Conservation (phyloP, 495 filamentous ascomycete genomes). For the Penicillium roqueforti region DNA sequence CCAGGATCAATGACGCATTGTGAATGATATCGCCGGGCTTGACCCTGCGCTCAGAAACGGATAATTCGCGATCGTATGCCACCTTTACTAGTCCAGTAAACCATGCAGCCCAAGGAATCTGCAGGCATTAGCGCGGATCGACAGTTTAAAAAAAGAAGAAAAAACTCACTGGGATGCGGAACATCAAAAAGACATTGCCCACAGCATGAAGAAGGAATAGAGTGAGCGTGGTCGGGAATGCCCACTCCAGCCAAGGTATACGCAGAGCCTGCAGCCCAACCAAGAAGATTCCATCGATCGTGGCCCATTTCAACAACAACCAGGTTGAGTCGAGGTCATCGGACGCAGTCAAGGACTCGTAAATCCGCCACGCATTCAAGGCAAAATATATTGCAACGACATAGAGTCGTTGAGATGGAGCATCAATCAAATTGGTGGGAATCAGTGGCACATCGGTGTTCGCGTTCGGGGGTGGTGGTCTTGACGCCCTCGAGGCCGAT, state of each 20-base stretch:
- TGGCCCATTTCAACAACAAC: slow-evolving; percentile 89
- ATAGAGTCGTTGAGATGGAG: slow-evolving; percentile 83
- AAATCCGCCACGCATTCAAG: slow-evolving; percentile 74
- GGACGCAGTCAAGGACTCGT: slow-evolving; percentile 74
- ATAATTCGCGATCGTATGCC: slow-evolving; percentile 83
- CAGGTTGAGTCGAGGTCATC: slow-evolving; percentile 76
- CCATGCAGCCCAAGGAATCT: slow-evolving; percentile 65
- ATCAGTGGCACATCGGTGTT: slow-evolving; percentile 56
- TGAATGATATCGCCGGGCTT: slow-evolving; percentile 80
- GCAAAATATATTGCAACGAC: slow-evolving; percentile 68
- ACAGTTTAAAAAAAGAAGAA: not conserved
- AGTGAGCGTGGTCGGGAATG: slow-evolving; percentile 60
- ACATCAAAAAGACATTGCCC: slow-evolving; percentile 83
- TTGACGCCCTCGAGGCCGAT: slow-evolving; percentile 22
- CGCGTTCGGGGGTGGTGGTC: slow-evolving; percentile 21
- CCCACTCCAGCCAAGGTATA: slow-evolving; percentile 95
- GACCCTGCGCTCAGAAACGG: slow-evolving; percentile 83
- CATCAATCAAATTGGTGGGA: slow-evolving; percentile 70
- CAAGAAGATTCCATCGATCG: slow-evolving; percentile 75
- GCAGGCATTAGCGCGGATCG: slow-evolving; percentile 18
- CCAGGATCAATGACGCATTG: slow-evolving; percentile 87
- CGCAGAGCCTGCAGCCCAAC: slow-evolving; percentile 77
- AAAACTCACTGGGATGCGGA: slow-evolving; percentile 69
- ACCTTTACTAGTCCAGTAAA: slow-evolving; percentile 64
- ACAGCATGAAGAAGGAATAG: slow-evolving; percentile 65